Base-by-base conservation (phyloP, 2,329 filamentous ascomycete species). In the Fusarium sacchari region DNA sequence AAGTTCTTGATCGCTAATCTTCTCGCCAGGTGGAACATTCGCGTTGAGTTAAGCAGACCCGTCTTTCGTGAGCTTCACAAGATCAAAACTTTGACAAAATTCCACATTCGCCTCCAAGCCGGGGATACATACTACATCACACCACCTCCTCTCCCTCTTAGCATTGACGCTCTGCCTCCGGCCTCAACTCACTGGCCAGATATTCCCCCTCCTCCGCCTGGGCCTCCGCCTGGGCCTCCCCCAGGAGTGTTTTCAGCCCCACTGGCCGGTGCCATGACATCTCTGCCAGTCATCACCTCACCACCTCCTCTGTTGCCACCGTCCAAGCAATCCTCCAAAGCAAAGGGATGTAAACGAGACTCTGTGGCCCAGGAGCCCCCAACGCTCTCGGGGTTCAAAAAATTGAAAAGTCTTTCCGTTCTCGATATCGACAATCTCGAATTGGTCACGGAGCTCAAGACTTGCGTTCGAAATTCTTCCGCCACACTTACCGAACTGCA, bases 401-500 rank as follows among this genome's bases (percentile, higher is more conserved):
- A 85, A 42, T 82, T 92, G 20, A 86, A 85, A 71, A 85, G 78
- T 9, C 81, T 92, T 20, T 81, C 85, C 8, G 81, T 92, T 12
- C 82, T 92, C 39, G 90, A 92, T 69, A 90, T 92, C 59, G 90
- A 92, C 67, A 85, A 81, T 34, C 81, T 91, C 9, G 88, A 90
- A 39, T 82, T 89, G 37, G 76, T 90, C 18, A 79, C 83, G 4
- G 90, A 92, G 79, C 83, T 92, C 68, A 87, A 85, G 69, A 76
- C 83, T 10, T 91, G 89, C 74, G 81, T 92, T 30, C 83, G 82
- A 17, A 87, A 88, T 71, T 91, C 87, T 3, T 84, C 86, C 5
- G 83, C 86, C 4, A 88, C 88, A 0, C 81, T 92, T 28, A 86
- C 82, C 28, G 85, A 87, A 50, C 80, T 92, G 32, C 85, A 87